Conservation (phyloP, 805 yeast genomes). For the Metschnikowia corniflorae region DNA sequence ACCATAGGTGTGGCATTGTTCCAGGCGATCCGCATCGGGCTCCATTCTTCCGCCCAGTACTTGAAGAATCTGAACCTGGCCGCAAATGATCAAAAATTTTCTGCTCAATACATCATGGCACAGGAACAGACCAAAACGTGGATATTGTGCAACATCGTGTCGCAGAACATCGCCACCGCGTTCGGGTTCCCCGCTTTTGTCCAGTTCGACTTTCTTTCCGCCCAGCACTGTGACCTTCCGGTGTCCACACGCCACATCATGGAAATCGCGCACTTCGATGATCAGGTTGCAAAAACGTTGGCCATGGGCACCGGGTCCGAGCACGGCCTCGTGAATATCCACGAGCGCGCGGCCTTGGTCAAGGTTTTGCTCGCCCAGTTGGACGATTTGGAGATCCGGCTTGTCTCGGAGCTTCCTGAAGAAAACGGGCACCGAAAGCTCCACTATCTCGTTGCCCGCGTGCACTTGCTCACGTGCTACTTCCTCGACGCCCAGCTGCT, state of each 20-base stretch:
- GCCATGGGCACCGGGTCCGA: conserved; percentile 68
- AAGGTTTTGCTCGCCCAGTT: conserved; percentile 68
- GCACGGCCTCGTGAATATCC: conserved; percentile 59
- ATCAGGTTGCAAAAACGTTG: conserved; percentile 74
- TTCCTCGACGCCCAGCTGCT: conserved; percentile 61
- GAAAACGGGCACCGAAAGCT: conserved; percentile 67
- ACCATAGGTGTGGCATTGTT: conserved; percentile 90
- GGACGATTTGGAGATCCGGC: conserved; percentile 67
- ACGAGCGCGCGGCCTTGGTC: conserved; percentile 72
- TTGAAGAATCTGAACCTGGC: too few relatives aligned
- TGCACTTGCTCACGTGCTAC: conserved; percentile 80
- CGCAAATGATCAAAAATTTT: neutral
- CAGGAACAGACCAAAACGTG: conserved; percentile 86
- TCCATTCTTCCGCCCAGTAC: conserved; percentile 69
- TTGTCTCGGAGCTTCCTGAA: conserved; percentile 33
- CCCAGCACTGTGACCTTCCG: conserved; percentile 48
- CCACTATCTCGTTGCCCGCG: conserved; percentile 65
- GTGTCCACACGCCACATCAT: conserved; percentile 67
- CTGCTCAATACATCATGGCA: too few relatives aligned
- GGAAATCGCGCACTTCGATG: conserved; percentile 81
- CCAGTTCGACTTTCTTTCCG: conserved; percentile 65
- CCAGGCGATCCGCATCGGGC: conserved; percentile 88
- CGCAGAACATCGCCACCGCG: conserved; percentile 86
- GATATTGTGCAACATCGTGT: conserved; percentile 88
- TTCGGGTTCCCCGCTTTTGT: conserved; percentile 95